phyloP scores from a whole-genome alignment of 2,329 filamentous ascomycete species.

The Cordyceps cateniannulata region DNA sequence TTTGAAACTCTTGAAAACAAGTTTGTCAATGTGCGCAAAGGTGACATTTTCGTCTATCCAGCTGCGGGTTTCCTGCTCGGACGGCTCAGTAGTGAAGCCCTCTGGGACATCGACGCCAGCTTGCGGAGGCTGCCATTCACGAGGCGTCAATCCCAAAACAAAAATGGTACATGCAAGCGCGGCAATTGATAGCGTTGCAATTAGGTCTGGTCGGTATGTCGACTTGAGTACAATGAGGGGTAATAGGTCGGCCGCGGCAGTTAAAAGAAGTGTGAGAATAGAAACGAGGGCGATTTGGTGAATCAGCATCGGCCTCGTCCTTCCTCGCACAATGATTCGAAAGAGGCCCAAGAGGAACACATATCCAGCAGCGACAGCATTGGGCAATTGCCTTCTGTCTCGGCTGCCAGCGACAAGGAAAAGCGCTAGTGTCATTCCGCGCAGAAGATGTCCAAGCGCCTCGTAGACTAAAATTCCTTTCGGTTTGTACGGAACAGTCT shows the following conservation, averaged over 20 bases:
- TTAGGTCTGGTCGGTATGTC: neutral
- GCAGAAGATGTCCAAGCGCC: neutral
- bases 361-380: constrained; percentile 33
- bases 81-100: constrained; percentile 30
- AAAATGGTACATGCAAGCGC: constrained; percentile 29
- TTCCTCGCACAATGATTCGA: constrained; percentile 32
- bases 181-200: neutral
- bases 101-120: constrained; percentile 32
- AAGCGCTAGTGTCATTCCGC: neutral
- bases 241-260: constrained; percentile 31
- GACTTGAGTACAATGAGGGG: constrained; percentile 29
- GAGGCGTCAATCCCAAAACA: constrained; percentile 38
- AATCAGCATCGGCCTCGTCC: constrained; percentile 40
- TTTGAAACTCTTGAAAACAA: constrained; percentile 35
- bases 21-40: constrained; percentile 25
- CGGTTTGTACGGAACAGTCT: constrained; percentile 3
- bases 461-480: neutral
- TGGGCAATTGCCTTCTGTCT: constrained; percentile 24
- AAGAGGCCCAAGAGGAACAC: constrained; percentile 39
- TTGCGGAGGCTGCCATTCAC: constrained; percentile 43
- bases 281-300: constrained; percentile 41
- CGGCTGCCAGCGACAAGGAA: neutral
- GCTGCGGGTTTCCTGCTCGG: constrained; percentile 46
- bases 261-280: constrained; percentile 25
- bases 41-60: constrained; percentile 46